Conservation (phyloP, 2,329 filamentous ascomycete species). For the Epichloe uncinata region DNA sequence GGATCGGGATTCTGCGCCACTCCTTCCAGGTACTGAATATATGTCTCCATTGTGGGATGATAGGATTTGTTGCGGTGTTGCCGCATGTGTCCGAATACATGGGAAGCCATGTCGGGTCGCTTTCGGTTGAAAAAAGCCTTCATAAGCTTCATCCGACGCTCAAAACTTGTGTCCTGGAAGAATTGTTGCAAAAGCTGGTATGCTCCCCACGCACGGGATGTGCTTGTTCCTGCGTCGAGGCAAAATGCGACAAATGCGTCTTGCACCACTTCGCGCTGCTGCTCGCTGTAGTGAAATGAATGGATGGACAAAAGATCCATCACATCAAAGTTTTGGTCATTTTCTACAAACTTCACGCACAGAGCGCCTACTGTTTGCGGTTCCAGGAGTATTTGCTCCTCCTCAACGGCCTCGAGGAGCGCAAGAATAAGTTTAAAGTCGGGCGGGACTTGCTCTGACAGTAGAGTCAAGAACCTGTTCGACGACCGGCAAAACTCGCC, state of each 20-base stretch:
- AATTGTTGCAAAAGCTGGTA: slow-evolving; percentile 54
- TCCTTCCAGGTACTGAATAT: slow-evolving; percentile 65
- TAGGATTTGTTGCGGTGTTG: slow-evolving; percentile 49
- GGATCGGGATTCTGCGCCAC: slow-evolving; percentile 42
- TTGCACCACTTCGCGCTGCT: slow-evolving; percentile 54
- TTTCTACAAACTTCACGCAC: slow-evolving; percentile 59
- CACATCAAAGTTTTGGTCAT: slow-evolving; percentile 65
- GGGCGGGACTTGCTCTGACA: slow-evolving; percentile 45
- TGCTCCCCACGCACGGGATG: slow-evolving; percentile 48
- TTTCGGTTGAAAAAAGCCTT: slow-evolving; percentile 63
- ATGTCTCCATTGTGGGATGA: slow-evolving; percentile 60
- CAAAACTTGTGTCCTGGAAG: slow-evolving; percentile 52
- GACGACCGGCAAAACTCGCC: slow-evolving; percentile 46
- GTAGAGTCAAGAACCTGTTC: slow-evolving; percentile 58
- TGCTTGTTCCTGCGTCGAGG: slow-evolving; percentile 46
- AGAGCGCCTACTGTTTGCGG: slow-evolving; percentile 62
- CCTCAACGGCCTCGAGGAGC: slow-evolving; percentile 60
- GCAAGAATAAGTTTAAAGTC: slow-evolving; percentile 58
- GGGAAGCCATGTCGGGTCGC: slow-evolving; percentile 70
- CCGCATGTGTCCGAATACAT: slow-evolving; percentile 93
- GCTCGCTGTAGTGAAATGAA: slow-evolving; percentile 53
- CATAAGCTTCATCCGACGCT: slow-evolving; percentile 61
- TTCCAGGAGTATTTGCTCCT: slow-evolving; percentile 55
- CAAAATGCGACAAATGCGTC: slow-evolving; percentile 56
- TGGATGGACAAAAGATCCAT: slow-evolving; percentile 72